phyloP scores from a whole-genome alignment of 768 basidiomycete species.

The Amanita phalloides region DNA sequence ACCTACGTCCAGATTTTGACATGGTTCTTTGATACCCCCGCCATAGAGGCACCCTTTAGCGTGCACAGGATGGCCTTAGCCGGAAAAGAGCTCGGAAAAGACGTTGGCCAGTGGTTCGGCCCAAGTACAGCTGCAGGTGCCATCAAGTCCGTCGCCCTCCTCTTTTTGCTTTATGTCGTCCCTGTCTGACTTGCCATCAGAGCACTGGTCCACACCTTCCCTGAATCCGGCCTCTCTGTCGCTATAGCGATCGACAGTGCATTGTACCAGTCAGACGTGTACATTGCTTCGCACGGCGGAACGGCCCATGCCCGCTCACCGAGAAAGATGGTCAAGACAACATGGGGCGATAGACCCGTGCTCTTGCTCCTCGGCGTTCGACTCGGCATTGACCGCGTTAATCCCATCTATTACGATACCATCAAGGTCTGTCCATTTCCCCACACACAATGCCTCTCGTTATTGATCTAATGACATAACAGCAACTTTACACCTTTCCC shows the following conservation, averaged over 20 bases:
- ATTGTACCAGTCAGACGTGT: conserved; percentile 81
- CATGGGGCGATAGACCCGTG: conserved; percentile 81
- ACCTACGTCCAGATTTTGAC: conserved; percentile 86
- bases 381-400: conserved; percentile 86
- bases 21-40: conserved; percentile 92
- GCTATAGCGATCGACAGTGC: conserved; percentile 75
- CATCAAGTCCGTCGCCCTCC: conserved; percentile 55
- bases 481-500: conserved; percentile 87
- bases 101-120: conserved; percentile 97
- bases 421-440: conserved; percentile 27
- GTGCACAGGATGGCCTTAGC: conserved; percentile 95
- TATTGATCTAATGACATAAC: conserved; percentile 2
- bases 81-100: conserved; percentile 90
- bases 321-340: conserved; percentile 14
- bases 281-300: conserved; percentile 52
- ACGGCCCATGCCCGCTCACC: conserved; percentile 17
- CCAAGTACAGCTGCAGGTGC: conserved; percentile 97
- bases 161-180: conserved; percentile 10
- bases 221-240: conserved; percentile 73
- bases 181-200: conserved; percentile 23
- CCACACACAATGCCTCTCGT: not conserved
- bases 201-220: conserved; percentile 67
- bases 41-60: conserved; percentile 78
- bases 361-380: conserved; percentile 80
- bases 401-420: conserved; percentile 88